Evolutionary conservation across 805 yeast genomes (phyloP), one percentile per base, ranked within the genome.

Genomic region (Saturnispora dispora): DNA sequence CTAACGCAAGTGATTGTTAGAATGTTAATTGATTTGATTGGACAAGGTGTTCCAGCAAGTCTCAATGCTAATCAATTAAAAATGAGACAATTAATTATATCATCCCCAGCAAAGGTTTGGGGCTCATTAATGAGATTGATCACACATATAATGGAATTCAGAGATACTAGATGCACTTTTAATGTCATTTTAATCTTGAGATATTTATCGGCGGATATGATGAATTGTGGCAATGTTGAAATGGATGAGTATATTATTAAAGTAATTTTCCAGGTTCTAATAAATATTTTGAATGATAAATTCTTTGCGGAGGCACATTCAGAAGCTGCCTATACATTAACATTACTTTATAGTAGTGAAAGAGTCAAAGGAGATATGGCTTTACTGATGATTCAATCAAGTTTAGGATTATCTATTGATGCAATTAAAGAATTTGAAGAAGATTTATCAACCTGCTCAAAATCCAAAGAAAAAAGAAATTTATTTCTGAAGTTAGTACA

Each of bases 81-180:
- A 22, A 78, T 86, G 62, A 78, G 91, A 60, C 71, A 78, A 52
- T 68, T 85, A 39, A 82, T 90, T 13, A 76, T 86, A 51, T 76
- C 74, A 43, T 78, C 84, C 60, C 76, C 80, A 53, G 77, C 73
- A 37, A 75, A 88, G 5, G 73, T 91, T 59, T 48, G 51, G 51
- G 95, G 88, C 0, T 89, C 95, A 22, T 81, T 90, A 55, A 68
- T 91, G 57, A 80, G 80, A 52, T 68, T 91, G 36, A 72, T 91
- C 56, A 81, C 83, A 54, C 90, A 87, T 63, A 74, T 91, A 22
- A 81, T 91, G 59, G 75, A 78, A 56, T 85, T 88, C 64, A 87
- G 85, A 60, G 99, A 91, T 63, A 85, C 93, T 33, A 84, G 93
- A 62, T 91, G 98, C 65, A 83, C 96, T 5, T 91, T 86, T 70